Base-by-base conservation (phyloP, 2,329 filamentous ascomycete species). In the Hortaea werneckii region DNA sequence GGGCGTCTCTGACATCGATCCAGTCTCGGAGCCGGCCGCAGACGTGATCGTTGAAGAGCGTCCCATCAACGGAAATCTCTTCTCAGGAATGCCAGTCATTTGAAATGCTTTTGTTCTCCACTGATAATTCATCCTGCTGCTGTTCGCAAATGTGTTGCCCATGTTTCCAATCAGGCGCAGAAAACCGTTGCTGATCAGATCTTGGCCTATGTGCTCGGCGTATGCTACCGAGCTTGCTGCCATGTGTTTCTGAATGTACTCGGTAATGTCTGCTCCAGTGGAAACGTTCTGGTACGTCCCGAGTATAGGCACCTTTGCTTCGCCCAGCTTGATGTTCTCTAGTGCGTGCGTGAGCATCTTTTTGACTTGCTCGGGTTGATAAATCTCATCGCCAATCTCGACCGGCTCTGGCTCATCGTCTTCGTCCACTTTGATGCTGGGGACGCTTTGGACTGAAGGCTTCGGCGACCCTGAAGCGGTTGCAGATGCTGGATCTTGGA, bases 101-200 rank as follows among this genome's bases (percentile, higher is more conserved):
- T 94, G 82, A 70, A 96, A 98, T 5, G 86, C 83, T 70, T 87
- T 94, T 6, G 89, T 80, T 45, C 87, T 83, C 92, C 92, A 98
- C 66, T 98, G 92, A 65, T 98, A 98, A 64, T 86, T 90, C 80
- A 96, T 85, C 67, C 85, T 87, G 53, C 89, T 95, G 73, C 89
- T 96, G 69, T 98, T 98, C 57, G 90, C 89, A 63, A 98, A 98
- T 1, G 84, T 87, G 68, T 79, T 96, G 50, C 92, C 92, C 44
- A 98, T 89, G 58, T 92, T 95, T 53, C 92, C 92, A 50, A 98
- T 80, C 44, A 98, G 74, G 43, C 92, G 82, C 60, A 98, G 72
- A 62, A 95, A 90, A 32, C 92, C 90, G 61, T 85, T 80, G 28
- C 79, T 72, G 43, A 95, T 82, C 54, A 98, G 74, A 64, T 98